Evolutionary conservation across 2,329 filamentous ascomycete genomes (phyloP), one percentile per base, ranked within the genome.

Genomic region (Aureobasidium zeae): DNA sequence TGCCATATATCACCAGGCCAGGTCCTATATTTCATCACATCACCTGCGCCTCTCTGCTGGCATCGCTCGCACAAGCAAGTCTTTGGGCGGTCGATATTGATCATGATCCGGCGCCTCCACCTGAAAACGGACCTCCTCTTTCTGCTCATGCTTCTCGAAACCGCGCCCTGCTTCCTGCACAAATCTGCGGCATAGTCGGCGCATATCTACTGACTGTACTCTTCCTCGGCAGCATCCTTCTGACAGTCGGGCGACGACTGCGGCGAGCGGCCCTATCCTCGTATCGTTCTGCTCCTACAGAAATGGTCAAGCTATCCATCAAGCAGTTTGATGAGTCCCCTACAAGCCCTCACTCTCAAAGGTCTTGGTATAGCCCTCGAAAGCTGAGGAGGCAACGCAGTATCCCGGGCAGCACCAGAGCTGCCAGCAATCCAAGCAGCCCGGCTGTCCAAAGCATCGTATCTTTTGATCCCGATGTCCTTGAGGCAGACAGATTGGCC

Each of bases 101-200:
- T 55, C 70, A 69, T 51, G 66, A 65, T 50, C 75, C 76, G 35
- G 72, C 77, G 24, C 76, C 77, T 30, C 62, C 76, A 39, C 70
- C 76, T 45, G 71, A 77, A 61, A 66, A 78, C 63, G 76, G 76
- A 6, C 74, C 79, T 46, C 67, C 74, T 7, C 60, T 78, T 32
- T 78, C 78, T 29, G 69, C 70, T 44, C 63, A 71, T 53, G 75
- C 79, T 26, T 61, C 77, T 36, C 69, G 77, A 54, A 71, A 87
- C 59, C 67, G 67, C 50, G 64, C 72, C 13, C 77, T 82, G 45
- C 75, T 95, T 16, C 86, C 87, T 13, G 80, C 78, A 47, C 82
- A 95, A 63, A 80, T 95, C 53, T 82, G 83, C 51, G 86, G 81
- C 52, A 83, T 96, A 48, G 73, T 89, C 47, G 86, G 81, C 49